Base-by-base conservation (phyloP, 176 grass and related monocot species). In the Microstegium vimineum region DNA sequence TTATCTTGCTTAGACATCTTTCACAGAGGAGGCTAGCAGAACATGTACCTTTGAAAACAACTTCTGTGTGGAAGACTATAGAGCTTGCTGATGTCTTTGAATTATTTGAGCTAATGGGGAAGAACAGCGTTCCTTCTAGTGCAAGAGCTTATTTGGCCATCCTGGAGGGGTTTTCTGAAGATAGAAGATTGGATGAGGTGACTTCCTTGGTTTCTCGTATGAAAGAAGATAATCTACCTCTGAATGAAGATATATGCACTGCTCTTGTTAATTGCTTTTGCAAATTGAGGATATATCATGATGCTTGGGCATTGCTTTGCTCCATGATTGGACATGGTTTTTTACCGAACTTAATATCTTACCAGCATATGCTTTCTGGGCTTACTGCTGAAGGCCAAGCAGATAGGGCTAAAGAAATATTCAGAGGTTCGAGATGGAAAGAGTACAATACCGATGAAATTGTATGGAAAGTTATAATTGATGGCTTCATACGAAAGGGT, bases 381-480 rank as follows among this genome's bases (percentile, higher is more conserved):
- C 75, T 94, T 69, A 81, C 47, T 77, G 83, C 73, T 74, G 83
- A 94, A 77, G 86, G 74, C 54, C 76, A 94, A 63, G 42, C 47
- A 34, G 36, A 81, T 65, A 85, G 68, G 63, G 85, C 86, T 81
- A 90, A 90, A 81, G 14, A 64, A 69, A 72, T 90, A 60, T 90
- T 90, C 47, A 32, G 28, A 62, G 70, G 73, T 38, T 83, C 72
- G 9, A 69, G 84, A 54, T 87, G 62, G 59, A 61, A 80, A 56
- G 74, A 85, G 31, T 94, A 94, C 52, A 94, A 84, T 72, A 61
- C 68, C 56, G 91, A 94, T 86, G 91, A 94, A 82, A 62, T 94
- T 83, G 84, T 84, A 5, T 90, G 91, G 91, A 94, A 94, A 79
- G 40, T 88, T 51, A 81, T 90, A 36, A 94, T 94, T 80, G 88